Percentiles rank a stretch among this genome's conserved stretches.
phyloP scores from a whole-genome alignment of 169 alveolate species.

The Neospora caninum region DNA sequence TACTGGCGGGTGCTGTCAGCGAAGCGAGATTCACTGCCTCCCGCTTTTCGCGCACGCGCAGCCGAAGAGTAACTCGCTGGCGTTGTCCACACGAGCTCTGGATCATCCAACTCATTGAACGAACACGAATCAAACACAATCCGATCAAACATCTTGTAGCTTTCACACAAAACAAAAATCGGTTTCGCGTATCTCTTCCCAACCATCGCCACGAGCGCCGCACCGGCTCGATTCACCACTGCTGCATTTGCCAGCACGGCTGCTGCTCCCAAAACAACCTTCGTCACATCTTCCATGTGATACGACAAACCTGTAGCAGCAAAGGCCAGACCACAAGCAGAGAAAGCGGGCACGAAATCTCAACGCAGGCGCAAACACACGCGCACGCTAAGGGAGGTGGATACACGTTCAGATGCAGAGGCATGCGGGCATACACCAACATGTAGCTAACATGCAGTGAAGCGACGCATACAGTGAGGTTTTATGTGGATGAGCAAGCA shows the following conservation, averaged over 20 bases:
- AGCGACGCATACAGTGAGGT: too few species aligned
- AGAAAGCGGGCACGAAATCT: neutral
- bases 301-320: conserved; percentile 33
- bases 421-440: neutral
- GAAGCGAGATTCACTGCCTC: neutral
- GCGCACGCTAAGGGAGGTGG: neutral
- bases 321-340: neutral
- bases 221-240: conserved; percentile 49
- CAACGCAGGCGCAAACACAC: neutral
- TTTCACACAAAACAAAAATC: conserved; percentile 17
- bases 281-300: conserved; percentile 33
- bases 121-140: conserved; percentile 45
- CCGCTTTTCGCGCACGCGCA: neutral
- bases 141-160: conserved; percentile 46
- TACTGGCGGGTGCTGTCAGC: neutral
- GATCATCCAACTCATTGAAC: conserved; percentile 46
- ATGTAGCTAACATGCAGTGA: neutral
- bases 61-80: neutral
- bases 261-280: conserved; percentile 41
- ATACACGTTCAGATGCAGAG: neutral
- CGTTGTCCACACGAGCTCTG: conserved; percentile 36
- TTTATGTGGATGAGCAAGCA: too few species aligned
- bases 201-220: conserved; percentile 34
- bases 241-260: conserved; percentile 54
- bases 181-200: conserved; percentile 43